Evolutionary conservation across 495 filamentous ascomycete genomes (phyloP), one percentile per base, ranked within the genome.

Genomic region (Chlorociboria aeruginascens): DNA sequence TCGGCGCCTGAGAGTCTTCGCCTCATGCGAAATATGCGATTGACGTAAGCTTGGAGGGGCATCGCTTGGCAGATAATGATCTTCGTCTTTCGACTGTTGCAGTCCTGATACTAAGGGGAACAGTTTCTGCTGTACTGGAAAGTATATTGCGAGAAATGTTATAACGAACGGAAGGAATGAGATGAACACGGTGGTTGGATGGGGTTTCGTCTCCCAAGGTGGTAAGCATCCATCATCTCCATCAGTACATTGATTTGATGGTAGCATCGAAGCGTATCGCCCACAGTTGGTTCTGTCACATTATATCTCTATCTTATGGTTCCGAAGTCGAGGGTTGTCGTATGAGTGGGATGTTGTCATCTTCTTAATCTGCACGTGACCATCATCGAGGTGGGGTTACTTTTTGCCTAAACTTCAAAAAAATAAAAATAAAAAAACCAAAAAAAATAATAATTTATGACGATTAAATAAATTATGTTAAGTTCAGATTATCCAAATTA

Each of bases 31-130:
- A 30, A 70, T 71, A 62, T 73, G 73, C 33, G 62, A 68, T 57
- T 67, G 68, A 43, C 65, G 69, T 37, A 72, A 64, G 28, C 60
- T 60, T 2, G 58, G 56, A 6, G 74, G 73, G 20, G 74, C 71
- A 41, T 74, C 70, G 14, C 69, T 54, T 6, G 76, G 71, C 4
- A 74, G 70, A 55, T 69, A 68, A 57, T 74, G 67, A 32, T 72
- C 76, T 40, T 71, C 71, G 29, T 60, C 51, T 54, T 63, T 45
- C 45, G 55, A 60, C 54, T 62, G 64, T 37, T 66, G 72, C 35
- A 66, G 56, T 29, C 71, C 72, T 40, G 80, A 76, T 32, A 85
- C 69, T 32, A 76, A 66, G 8, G 84, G 79, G 60, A 82, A 83
- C 16, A 86, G 60, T 50, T 76, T 78, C 33, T 75, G 72, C 9